Base-by-base conservation (phyloP, 2,329 filamentous ascomycete genomes). In the Chrysoporthe cubensis region DNA sequence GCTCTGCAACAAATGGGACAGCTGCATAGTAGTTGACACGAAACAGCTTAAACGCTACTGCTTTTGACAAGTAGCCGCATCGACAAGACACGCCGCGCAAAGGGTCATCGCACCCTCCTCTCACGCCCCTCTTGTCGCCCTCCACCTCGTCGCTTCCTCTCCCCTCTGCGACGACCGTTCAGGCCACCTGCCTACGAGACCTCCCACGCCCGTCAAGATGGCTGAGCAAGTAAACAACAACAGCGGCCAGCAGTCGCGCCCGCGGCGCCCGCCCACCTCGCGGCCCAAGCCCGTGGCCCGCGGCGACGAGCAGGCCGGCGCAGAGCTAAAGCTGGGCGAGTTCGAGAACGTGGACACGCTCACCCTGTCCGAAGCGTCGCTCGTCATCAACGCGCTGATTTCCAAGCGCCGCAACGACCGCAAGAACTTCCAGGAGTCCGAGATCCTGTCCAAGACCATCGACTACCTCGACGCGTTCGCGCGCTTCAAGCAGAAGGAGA, bases 381-480 rank as follows among this genome's bases (percentile, higher is more conserved):
- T 97, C 62, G 91, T 99, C 76, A 93, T 99, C 75, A 95, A 95
- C 76, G 94, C 94, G 70, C 90, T 97, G 62, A 88, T 96, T 71
- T 86, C 91, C 70, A 93, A 95, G 81, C 88, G 93, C 71, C 88
- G 90, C 72, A 90, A 91, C 74, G 91, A 92, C 74, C 88, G 90
- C 74, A 94, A 94, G 80, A 92, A 94, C 76, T 86, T 93, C 62
- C 92, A 93, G 78, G 91, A 93, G 84, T 94, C 90, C 71, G 93
- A 92, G 76, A 94, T 94, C 79, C 86, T 97, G 66, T 89, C 88
- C 71, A 94, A 97, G 79, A 97, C 95, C 37, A 87, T 94, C 72
- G 93, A 94, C 76, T 98, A 99, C 80, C 88, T 98, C 65, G 94
- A 97, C 75, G 90, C 94, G 71, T 99, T 99, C 80, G 91, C 94